Percentiles rank a stretch among this genome's conserved stretches.
phyloP scores from a whole-genome alignment of 2,329 filamentous ascomycete genomes.

The Neonectria coccinea region DNA sequence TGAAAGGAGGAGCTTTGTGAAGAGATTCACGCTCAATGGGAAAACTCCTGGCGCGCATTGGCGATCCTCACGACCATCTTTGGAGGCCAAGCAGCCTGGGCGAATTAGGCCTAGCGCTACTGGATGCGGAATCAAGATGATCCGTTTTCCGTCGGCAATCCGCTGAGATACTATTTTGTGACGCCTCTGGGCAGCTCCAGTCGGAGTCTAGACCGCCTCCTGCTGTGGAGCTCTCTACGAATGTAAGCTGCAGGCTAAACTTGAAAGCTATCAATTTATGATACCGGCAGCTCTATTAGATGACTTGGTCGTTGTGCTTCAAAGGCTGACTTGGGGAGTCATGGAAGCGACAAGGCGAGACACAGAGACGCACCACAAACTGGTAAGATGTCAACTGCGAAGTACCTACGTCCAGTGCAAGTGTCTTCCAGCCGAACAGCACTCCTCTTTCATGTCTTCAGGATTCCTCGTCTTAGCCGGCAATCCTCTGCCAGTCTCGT shows the following conservation, averaged over 20 bases:
- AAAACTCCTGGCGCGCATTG: constrained; percentile 46
- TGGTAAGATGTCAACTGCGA: no score
- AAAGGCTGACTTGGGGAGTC: no score
- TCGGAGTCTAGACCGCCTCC: neutral
- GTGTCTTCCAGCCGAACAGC: neutral
- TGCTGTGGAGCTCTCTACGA: constrained; percentile 6
- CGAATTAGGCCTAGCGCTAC: constrained; percentile 34
- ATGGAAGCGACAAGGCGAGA: no score
- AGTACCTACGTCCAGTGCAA: no score
- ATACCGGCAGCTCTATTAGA: no score
- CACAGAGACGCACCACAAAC: no score
- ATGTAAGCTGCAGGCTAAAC: neutral
- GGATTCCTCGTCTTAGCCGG: neutral
- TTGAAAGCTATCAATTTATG: neutral
- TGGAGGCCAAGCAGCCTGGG: constrained; percentile 23
- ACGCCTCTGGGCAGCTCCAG: neutral
- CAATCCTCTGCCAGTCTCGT: no score
- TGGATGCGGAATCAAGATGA: constrained; percentile 26
- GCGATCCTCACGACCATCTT: constrained; percentile 35
- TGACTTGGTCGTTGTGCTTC: no score
- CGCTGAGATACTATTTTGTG: no score
- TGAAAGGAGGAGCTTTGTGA: constrained; percentile 31
- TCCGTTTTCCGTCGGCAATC: constrained; percentile 24
- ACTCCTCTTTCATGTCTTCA: neutral
- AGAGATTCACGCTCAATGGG: constrained; percentile 37